phyloP scores from a whole-genome alignment of 495 filamentous ascomycete species.

The Immersiella caudata region DNA sequence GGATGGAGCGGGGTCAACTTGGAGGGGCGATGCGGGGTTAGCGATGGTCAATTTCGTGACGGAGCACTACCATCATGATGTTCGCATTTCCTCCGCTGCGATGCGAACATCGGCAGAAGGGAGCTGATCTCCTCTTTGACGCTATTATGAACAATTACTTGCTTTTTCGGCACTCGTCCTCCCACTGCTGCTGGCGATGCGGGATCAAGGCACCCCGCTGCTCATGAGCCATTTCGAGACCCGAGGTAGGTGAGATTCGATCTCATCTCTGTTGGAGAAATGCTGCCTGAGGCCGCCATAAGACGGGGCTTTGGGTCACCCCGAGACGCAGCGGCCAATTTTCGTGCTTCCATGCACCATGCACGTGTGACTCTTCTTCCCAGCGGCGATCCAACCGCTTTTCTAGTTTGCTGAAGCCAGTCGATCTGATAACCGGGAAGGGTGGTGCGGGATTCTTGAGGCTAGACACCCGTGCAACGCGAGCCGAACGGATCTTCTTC shows the following conservation, averaged over 20 bases:
- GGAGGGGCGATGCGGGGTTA: neutral
- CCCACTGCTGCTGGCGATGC: neutral
- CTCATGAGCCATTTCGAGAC: neutral
- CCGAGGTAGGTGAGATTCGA: neutral
- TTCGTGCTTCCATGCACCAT: slow-evolving; percentile 25
- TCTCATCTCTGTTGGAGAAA: neutral
- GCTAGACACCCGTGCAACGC: neutral
- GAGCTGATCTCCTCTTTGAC: neutral
- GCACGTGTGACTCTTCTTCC: slow-evolving; percentile 21
- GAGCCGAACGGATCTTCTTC: neutral
- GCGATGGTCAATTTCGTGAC: neutral
- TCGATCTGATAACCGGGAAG: slow-evolving; percentile 24
- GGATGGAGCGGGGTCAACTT: neutral
- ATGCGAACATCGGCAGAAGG: neutral
- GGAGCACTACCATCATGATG: neutral
- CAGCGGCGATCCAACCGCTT: neutral
- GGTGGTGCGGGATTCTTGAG: neutral
- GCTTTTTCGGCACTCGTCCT: neutral
- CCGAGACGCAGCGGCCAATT: slow-evolving; percentile 31
- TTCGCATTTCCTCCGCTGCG: neutral
- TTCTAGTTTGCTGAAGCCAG: slow-evolving; percentile 4
- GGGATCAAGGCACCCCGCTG: neutral
- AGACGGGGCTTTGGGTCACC: slow-evolving; percentile 19
- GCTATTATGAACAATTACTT: neutral
- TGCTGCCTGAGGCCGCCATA: slow-evolving; percentile 6